Evolutionary conservation across 257 asterid genomes (phyloP), one percentile per base, ranked within the genome.

Genomic region (Solanum peruvianum): DNA sequence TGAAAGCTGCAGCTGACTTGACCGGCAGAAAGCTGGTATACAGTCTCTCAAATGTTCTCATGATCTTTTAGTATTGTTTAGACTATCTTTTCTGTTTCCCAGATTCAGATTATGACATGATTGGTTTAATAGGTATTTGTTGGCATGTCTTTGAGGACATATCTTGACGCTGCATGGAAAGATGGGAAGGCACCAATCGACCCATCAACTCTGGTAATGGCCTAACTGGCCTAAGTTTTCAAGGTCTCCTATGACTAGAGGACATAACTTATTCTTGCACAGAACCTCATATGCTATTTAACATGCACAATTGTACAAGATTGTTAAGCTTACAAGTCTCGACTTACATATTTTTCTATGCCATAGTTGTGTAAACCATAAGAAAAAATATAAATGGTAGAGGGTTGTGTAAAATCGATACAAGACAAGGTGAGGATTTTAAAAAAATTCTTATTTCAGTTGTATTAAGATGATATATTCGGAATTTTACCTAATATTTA

Each of bases 111-210:
- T 42, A 82, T 31, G 84, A 69, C 47, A 82, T 90, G 62, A 27
- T 42, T 75, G 47, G 44, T 86, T 81, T 49, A 64, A 84, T 90
- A 97, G 99, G 99, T 94, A 42, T 97, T 97, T 92, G 99, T 97
- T 89, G 99, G 99, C 85, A 96, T 97, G 99, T 91, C 99, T 88
- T 91, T 97, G 94, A 94, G 99, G 93, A 95, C 99, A 62, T 97
- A 97, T 91, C 99, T 97, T 29, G 99, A 97, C 14, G 99, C 99
- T 92, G 99, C 99, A 21, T 97, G 98, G 98, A 97, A 90, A 93
- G 99, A 95, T 91, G 99, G 99, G 88, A 96, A 94, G 90, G 98
- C 99, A 69, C 98, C 99, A 31, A 95, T 97, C 78, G 99, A 97
- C 93, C 99, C 99, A 88, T 97, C 99, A 86, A 94, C 99, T 83